Evolutionary conservation across 2,329 filamentous ascomycete genomes (phyloP).

Genomic region (Phaeosphaeria sp.): DNA sequence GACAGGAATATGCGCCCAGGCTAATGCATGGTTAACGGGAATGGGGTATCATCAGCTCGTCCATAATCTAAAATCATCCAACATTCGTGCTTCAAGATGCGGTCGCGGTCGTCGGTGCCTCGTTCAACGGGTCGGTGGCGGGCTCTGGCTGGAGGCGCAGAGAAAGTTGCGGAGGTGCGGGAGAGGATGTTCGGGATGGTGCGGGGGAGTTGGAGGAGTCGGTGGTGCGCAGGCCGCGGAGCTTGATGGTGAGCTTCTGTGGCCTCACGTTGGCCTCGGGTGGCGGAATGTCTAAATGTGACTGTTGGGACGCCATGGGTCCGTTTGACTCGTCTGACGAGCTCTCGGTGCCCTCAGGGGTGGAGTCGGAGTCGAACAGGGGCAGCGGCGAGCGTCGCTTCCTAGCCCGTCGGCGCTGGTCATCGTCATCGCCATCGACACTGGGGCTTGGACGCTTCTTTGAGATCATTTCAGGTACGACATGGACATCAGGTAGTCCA

Average conservation of each 20-base stretch:
- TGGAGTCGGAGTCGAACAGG: conserved; percentile 52
- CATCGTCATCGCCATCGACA: conserved; percentile 60
- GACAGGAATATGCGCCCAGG: conserved; percentile 31
- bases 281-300: conserved; percentile 27
- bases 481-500: conserved; percentile 59
- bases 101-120: conserved; percentile 13
- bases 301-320: conserved; percentile 34
- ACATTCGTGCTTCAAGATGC: conserved; percentile 9
- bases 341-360: conserved; percentile 43
- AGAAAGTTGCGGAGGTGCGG: conserved; percentile 11
- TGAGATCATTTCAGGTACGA: conserved; percentile 33
- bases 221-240: conserved; percentile 38
- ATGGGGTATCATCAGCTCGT: conserved; percentile 25
- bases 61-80: conserved; percentile 15
- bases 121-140: conserved; percentile 2
- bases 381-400: conserved; percentile 59
- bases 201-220: conserved; percentile 33
- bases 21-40: conserved; percentile 27
- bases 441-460: conserved; percentile 59
- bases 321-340: conserved; percentile 45
- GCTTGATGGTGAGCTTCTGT: conserved; percentile 41
- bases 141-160: conserved; percentile 2
- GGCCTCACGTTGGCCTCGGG: conserved; percentile 26
- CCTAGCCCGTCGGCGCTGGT: conserved; percentile 56
- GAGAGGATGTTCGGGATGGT: conserved; percentile 26